Conservation (phyloP, 495 filamentous ascomycete genomes). For the Talaromyces trachyspermus region DNA sequence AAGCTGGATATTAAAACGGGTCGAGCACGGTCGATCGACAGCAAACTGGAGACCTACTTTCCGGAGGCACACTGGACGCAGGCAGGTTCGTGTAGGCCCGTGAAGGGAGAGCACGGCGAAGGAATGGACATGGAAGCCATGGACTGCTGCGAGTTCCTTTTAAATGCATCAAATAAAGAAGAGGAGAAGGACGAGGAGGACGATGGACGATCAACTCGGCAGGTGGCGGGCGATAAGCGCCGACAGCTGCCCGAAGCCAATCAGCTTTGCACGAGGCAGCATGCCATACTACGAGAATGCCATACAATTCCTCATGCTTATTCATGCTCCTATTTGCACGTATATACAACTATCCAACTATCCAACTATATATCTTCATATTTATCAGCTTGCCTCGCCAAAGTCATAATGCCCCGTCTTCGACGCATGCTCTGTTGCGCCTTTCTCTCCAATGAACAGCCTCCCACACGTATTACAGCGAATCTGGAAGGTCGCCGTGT, state of each 20-base stretch:
- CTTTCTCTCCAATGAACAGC: slow-evolving; percentile 66
- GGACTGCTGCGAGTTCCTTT: too few species aligned
- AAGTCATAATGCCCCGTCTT: slow-evolving; percentile 65
- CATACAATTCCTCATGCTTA: not conserved
- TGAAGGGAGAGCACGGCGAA: not conserved
- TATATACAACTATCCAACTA: not conserved
- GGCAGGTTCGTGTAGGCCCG: not conserved
- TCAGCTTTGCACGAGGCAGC: slow-evolving; percentile 5
- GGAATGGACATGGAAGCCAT: not conserved
- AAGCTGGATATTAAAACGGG: too few species aligned
- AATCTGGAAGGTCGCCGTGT: slow-evolving; percentile 76
- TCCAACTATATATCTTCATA: not conserved
- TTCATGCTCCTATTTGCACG: not conserved
- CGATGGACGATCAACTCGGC: not conserved
- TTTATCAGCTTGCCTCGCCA: slow-evolving; percentile 47
- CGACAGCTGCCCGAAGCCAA: not conserved
- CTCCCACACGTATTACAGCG: slow-evolving; percentile 70
- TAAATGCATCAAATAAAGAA: too few species aligned
- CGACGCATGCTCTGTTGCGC: slow-evolving; percentile 58
- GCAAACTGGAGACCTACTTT: not conserved
- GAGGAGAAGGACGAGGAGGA: not conserved
- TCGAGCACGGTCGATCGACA: slow-evolving; percentile 2
- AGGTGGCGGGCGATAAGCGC: slow-evolving; percentile 5
- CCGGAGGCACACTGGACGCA: not conserved
- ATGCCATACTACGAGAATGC: not conserved